phyloP scores from a whole-genome alignment of 2,329 filamentous ascomycete genomes.

The Cercospora nicotianae region DNA sequence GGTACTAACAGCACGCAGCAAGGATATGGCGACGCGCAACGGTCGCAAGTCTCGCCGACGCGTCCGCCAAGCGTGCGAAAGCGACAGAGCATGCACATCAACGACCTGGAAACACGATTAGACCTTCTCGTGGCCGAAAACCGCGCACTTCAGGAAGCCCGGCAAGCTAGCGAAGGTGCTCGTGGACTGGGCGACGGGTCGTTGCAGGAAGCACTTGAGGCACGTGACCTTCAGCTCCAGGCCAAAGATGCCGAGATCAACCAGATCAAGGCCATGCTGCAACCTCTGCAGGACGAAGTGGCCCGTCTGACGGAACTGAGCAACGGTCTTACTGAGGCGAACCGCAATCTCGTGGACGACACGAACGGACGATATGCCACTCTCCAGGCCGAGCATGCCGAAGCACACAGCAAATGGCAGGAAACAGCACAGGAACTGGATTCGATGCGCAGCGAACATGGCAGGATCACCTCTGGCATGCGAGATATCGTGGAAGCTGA shows the following conservation, averaged over 20 bases:
- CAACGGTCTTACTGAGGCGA: conserved; percentile 73
- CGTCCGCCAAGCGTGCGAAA: conserved; percentile 94
- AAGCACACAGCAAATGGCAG: conserved; percentile 53
- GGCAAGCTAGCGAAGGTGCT: conserved; percentile 17
- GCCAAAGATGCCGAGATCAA: conserved; percentile 88
- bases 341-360: conserved; percentile 71
- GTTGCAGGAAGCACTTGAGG: conserved; percentile 56
- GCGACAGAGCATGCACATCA: conserved; percentile 93
- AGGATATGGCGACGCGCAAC: conserved; percentile 87
- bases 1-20: conserved; percentile 64
- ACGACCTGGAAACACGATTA: conserved; percentile 80
- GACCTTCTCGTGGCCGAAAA: conserved; percentile 87
- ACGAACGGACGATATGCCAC: conserved; percentile 69
- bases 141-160: conserved; percentile 69
- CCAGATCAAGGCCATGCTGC: conserved; percentile 68
- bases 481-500: conserved; percentile 62
- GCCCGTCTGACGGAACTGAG: conserved; percentile 79
- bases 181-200: conserved; percentile 48
- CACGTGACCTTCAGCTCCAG: conserved; percentile 68
- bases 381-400: conserved; percentile 65
- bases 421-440: conserved; percentile 69
- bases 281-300: conserved; percentile 80
- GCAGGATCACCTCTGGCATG: conserved; percentile 62
- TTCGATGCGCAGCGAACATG: conserved; percentile 63
- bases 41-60: conserved; percentile 85